These are phyloP conservation scores for Arachis stenosperma DNA, from an alignment of 306 rosid genomes.

Conservation along the genomic window DNA sequence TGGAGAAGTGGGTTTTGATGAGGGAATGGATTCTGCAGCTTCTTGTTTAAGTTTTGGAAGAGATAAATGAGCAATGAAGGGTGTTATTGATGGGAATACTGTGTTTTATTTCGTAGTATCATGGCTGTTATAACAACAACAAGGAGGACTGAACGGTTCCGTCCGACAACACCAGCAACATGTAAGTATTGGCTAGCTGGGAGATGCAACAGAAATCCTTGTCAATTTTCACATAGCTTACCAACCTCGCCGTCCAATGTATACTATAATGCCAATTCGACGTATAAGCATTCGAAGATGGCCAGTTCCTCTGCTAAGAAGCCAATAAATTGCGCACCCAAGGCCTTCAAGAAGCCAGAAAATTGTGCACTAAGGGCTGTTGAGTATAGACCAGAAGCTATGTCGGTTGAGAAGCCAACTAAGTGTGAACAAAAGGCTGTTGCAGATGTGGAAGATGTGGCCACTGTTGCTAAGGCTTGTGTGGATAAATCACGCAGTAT, in stretches of 20 bases:
- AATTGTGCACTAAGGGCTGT: too few species aligned
- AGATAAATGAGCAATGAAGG: not conserved
- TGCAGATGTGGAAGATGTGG: not conserved
- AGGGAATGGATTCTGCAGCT: not conserved
- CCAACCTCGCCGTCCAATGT: not conserved
- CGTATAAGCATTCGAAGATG: not conserved
- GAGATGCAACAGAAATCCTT: constrained; percentile 34
- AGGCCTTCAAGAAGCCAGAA: too few species aligned
- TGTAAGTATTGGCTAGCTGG: constrained; percentile 33
- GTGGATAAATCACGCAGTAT: constrained; percentile 14
- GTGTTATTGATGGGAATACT: not conserved
- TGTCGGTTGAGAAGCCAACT: too few species aligned
- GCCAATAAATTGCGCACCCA: not conserved
- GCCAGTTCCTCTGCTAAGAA: not conserved
- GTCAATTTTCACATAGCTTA: constrained; percentile 24
- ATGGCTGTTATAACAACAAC: not conserved
- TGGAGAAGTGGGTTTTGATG: not conserved
- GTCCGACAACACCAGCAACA: not conserved
- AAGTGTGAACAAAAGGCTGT: not conserved
- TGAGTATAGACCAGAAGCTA: too few species aligned
- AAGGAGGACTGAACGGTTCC: not conserved
- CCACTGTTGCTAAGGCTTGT: not conserved
- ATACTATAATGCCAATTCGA: not conserved
- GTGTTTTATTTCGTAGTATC: not conserved
- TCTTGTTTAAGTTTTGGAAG: not conserved